A percentile compares a stretch with the other conserved stretches of the same genome.
Evolutionary conservation across 805 yeast species (phyloP).

Genomic region (Saccharomycopsis guyanensis): DNA sequence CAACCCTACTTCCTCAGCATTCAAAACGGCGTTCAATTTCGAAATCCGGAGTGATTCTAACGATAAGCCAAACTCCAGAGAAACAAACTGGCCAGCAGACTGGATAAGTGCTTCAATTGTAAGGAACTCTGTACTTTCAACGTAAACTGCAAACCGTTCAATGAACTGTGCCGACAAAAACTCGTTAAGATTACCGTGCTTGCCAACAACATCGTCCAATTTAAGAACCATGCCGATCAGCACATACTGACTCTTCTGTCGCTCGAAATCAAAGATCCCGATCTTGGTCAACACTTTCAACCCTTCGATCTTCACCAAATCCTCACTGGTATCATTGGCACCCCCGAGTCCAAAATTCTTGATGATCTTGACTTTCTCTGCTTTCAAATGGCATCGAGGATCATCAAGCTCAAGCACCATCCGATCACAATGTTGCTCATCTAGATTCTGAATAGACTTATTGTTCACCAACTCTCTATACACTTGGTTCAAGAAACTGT

Average conservation of each 20-base stretch:
- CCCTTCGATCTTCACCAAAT: constrained; percentile 36
- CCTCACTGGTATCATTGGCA: constrained; percentile 11
- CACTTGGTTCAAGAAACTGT: constrained; percentile 39
- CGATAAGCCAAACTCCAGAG: constrained; percentile 34
- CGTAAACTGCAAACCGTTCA: constrained; percentile 45
- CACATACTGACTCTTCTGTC: constrained; percentile 74
- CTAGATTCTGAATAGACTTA: constrained; percentile 32
- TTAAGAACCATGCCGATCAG: constrained; percentile 46
- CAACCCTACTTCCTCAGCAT: constrained; percentile 88
- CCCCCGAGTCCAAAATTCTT: constrained; percentile 1
- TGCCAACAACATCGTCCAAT: constrained; percentile 27
- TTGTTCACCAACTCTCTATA: constrained; percentile 35
- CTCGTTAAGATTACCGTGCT: constrained; percentile 18
- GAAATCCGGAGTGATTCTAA: constrained; percentile 45
- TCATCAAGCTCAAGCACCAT: constrained; percentile 28
- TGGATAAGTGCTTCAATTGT: constrained; percentile 91
- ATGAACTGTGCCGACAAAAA: constrained; percentile 32
- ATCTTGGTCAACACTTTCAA: constrained; percentile 66
- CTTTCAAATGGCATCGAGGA: constrained; percentile 27
- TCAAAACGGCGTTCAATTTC: constrained; percentile 84
- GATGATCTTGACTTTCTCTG: constrained; percentile 25
- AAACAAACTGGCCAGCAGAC: constrained; percentile 54
- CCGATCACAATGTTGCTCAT: constrained; percentile 39
- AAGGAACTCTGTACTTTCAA: constrained; percentile 75
- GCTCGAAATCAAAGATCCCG: constrained; percentile 89